Evolutionary conservation across 2,329 filamentous ascomycete genomes (phyloP).

Genomic region (Venturia nashicola): DNA sequence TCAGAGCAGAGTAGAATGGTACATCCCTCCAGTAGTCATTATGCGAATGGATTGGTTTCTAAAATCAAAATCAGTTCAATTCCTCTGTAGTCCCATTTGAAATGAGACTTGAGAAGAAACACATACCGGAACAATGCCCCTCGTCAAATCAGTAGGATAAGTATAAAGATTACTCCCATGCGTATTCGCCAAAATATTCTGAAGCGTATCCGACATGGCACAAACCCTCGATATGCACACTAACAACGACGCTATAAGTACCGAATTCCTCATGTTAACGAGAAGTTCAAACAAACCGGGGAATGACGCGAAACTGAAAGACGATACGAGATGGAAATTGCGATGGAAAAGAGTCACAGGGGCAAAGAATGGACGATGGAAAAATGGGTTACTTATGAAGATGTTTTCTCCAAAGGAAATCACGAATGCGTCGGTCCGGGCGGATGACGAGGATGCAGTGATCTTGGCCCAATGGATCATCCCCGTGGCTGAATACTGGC

Average conservation of each 20-base stretch:
- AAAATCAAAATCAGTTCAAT: not conserved
- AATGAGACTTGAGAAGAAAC: not conserved
- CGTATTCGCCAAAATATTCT: conserved; percentile 44
- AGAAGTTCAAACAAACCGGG: not conserved
- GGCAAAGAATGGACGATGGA: not conserved
- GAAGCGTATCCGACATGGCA: conserved; percentile 34
- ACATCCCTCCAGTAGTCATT: conserved; percentile 47
- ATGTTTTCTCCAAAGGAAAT: not conserved
- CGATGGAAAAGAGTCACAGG: too few species aligned
- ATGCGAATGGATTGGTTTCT: conserved; percentile 43
- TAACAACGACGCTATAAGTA: not conserved
- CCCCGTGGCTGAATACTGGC: not conserved
- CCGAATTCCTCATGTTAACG: not conserved
- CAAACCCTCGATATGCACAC: conserved; percentile 14
- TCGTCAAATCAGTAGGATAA: conserved; percentile 50
- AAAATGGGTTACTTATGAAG: not conserved
- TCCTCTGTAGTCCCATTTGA: too few species aligned
- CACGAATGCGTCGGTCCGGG: not conserved
- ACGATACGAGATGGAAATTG: not conserved
- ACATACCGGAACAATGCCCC: conserved; percentile 44
- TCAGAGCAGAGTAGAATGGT: conserved; percentile 40
- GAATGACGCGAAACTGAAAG: not conserved
- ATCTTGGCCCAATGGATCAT: not conserved
- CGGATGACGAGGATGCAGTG: not conserved
- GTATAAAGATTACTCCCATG: conserved; percentile 39